Base-by-base conservation (phyloP, 768 basidiomycete species). In the Rhizopogon vinicolor region DNA sequence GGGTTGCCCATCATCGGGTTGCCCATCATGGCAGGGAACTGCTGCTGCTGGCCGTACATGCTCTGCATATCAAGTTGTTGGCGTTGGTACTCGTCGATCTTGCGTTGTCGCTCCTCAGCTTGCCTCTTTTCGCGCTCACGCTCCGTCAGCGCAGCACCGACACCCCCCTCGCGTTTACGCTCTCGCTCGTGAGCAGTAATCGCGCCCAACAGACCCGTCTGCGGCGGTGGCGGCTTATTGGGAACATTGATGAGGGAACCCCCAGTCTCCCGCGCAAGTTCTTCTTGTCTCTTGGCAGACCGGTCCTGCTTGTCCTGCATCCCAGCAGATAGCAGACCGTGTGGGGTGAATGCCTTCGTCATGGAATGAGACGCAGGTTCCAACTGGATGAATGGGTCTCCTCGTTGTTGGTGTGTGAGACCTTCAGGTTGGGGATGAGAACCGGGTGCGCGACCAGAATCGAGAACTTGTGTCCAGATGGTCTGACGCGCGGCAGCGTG, bases 151-250 rank as follows among this genome's bases (percentile, higher is more conserved):
- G 93, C 83, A 25, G 95, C 94, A 50, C 96, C 97, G 16, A 98
- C 84, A 39, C 96, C 96, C 51, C 97, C 95, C 56, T 96, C 94
- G 29, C 93, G 86, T 66, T 96, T 93, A 57, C 93, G 80, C 54
- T 98, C 96, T 51, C 92, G 82, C 71, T 99, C 93, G 68, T 97
- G 93, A 8, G 89, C 91, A 42, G 93, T 93, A 63, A 98, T 93
- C 2, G 96, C 96, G 16, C 97, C 97, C 48, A 99, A 84, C 42
- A 98, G 80, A 40, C 97, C 97, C 42, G 90, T 92, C 72, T 96
- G 93, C 7, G 97, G 95, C 2, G 93, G 91, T 0, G 92, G 93
- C 0, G 95, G 93, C 67, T 96, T 96, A 65, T 86, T 84, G 4
- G 92, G 93, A n/a, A 99, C 92, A 68, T 96, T 95, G 75, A 98